Evolutionary conservation across 805 yeast genomes (phyloP).

Genomic region (Dipodascopsis tothii): DNA sequence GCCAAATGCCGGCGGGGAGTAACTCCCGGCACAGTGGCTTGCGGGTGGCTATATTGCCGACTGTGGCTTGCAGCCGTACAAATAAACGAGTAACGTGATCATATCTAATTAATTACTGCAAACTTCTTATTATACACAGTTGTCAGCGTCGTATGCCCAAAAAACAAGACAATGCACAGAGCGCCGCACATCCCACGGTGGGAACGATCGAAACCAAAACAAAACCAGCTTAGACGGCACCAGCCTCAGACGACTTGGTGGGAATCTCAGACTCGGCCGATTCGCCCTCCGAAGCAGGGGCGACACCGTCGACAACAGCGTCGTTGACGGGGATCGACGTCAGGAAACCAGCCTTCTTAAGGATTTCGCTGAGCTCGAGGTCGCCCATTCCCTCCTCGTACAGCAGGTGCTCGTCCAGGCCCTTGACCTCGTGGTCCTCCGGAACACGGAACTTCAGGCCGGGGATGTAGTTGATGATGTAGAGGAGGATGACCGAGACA

Average conservation of each 20-base stretch:
- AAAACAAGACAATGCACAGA: too few species aligned
- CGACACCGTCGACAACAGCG: background rate
- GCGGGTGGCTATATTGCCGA: too few species aligned
- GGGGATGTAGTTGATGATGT: constrained; percentile 65
- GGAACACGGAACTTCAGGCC: constrained; percentile 70
- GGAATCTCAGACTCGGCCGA: background rate
- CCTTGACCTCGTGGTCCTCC: constrained; percentile 78
- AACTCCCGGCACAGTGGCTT: too few species aligned
- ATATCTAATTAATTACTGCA: too few species aligned
- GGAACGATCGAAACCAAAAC: too few species aligned
- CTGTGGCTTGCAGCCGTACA: too few species aligned
- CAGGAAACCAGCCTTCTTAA: constrained; percentile 13
- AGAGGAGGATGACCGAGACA: constrained; percentile 60
- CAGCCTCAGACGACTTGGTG: background rate
- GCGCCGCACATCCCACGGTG: too few species aligned
- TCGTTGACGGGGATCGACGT: background rate
- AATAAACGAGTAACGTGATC: too few species aligned
- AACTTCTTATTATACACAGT: too few species aligned
- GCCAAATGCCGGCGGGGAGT: too few species aligned
- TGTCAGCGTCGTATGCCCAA: too few species aligned
- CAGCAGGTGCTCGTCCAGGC: constrained; percentile 55
- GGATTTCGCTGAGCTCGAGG: constrained; percentile 16
- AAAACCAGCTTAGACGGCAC: too few species aligned
- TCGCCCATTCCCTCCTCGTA: constrained; percentile 21
- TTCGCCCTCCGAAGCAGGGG: background rate